A percentile compares a stretch with the other conserved stretches of the same genome.
These are phyloP conservation scores for Ogataea degrootiae DNA, from an alignment of 805 yeast species.

Conservation along the genomic window DNA sequence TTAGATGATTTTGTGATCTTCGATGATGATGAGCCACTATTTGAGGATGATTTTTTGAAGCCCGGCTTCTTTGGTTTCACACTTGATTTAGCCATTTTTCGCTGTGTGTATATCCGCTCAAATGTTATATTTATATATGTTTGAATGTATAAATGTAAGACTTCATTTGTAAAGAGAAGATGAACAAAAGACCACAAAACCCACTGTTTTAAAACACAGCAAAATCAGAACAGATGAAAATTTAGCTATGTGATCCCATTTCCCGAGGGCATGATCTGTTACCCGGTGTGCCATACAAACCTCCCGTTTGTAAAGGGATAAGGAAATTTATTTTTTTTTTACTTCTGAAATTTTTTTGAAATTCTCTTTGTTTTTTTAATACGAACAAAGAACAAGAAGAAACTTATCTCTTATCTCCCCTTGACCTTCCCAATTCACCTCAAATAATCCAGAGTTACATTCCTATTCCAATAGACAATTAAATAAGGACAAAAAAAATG, in stretches of 20 bases:
- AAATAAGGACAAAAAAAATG: constrained; percentile 40
- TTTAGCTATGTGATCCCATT: neutral
- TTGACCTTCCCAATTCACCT: neutral
- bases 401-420: no score
- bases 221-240: no score
- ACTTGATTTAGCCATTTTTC: constrained; percentile 1
- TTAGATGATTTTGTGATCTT: neutral
- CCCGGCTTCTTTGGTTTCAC: neutral
- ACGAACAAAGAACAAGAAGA: no score
- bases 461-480: no score
- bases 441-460: no score
- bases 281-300: neutral
- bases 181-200: no score
- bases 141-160: no score
- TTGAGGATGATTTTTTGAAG: neutral
- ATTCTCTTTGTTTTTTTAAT: neutral
- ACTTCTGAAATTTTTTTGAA: neutral
- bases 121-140: no score
- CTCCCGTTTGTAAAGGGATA: constrained; percentile 1
- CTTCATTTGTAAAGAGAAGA: no score
- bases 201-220: no score
- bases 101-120: neutral
- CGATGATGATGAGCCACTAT: neutral
- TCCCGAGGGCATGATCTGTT: neutral
- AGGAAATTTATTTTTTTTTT: neutral